Evolutionary conservation across 805 yeast genomes (phyloP).

Genomic region (Hanseniaspora singularis): DNA sequence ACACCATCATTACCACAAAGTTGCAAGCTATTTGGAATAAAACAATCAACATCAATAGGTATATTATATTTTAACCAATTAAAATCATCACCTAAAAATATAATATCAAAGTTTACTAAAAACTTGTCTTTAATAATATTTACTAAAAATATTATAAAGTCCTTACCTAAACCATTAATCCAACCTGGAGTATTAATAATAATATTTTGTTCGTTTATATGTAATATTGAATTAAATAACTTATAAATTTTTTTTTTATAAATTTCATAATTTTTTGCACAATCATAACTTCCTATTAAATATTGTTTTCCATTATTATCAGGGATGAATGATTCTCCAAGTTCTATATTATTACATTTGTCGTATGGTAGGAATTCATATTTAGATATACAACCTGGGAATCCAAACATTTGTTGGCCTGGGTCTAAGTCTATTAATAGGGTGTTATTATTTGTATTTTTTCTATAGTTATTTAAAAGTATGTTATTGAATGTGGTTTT

Average conservation of each 20-base stretch:
- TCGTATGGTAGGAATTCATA: conserved; percentile 20
- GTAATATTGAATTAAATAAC: conserved; percentile 28
- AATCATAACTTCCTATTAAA: conserved; percentile 8
- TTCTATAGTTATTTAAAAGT: conserved; percentile 34
- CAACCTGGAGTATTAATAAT: conserved; percentile 75
- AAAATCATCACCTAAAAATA: not conserved
- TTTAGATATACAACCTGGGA: conserved; percentile 59
- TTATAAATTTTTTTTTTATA: not conserved
- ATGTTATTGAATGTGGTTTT: conserved; percentile 59
- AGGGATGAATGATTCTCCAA: conserved; percentile 24
- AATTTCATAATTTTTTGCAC: not conserved
- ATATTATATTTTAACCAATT: not conserved
- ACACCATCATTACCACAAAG: not conserved
- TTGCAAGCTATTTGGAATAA: not conserved
- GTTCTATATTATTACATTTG: conserved; percentile 24
- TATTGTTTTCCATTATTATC: conserved; percentile 18
- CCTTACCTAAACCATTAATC: conserved; percentile 78
- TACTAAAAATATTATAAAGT: conserved; percentile 39
- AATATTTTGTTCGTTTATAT: conserved; percentile 30
- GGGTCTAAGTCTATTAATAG: conserved; percentile 69
- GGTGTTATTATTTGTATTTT: conserved; percentile 15
- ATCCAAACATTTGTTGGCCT: conserved; percentile 71
- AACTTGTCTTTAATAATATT: too few species aligned
- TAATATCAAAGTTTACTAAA: not conserved
- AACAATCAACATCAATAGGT: not conserved